Percentiles rank a stretch among this genome's conserved stretches.
phyloP scores from a whole-genome alignment of 2,329 filamentous ascomycete species.

The Erysiphe neolycopersici region DNA sequence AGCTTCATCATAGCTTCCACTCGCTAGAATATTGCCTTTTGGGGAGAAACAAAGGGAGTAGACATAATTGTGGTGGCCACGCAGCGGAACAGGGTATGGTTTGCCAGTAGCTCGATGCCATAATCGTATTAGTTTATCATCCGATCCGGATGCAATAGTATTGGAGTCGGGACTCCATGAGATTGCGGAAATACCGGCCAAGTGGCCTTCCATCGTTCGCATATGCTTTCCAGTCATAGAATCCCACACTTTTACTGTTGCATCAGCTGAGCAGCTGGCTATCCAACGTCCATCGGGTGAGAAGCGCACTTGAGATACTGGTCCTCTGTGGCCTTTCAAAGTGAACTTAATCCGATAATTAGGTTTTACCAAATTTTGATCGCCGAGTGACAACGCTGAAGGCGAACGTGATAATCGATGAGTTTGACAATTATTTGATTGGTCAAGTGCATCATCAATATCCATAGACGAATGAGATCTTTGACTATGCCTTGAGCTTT shows the following conservation, averaged over 20 bases:
- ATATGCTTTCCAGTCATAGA: slow-evolving; percentile 49
- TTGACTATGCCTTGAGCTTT: slow-evolving; percentile 3
- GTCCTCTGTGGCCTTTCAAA: slow-evolving; percentile 50
- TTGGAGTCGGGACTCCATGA: slow-evolving; percentile 84
- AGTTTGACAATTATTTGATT: slow-evolving; percentile 7
- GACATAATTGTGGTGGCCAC: slow-evolving; percentile 89
- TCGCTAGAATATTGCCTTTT: slow-evolving; percentile 90
- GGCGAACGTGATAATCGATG: slow-evolving; percentile 9
- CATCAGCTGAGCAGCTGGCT: slow-evolving; percentile 72
- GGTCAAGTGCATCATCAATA: slow-evolving; percentile 10
- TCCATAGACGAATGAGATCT: slow-evolving; percentile 9
- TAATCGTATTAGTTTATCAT: slow-evolving; percentile 85
- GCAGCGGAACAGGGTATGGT: slow-evolving; percentile 28
- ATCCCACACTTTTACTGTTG: slow-evolving; percentile 78
- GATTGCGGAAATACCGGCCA: slow-evolving; percentile 75
- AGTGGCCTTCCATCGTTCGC: slow-evolving; percentile 76
- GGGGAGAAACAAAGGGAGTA: slow-evolving; percentile 90
- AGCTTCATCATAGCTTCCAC: slow-evolving; percentile 88
- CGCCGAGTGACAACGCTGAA: slow-evolving; percentile 5
- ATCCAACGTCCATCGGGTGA: slow-evolving; percentile 79
- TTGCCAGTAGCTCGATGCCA: slow-evolving; percentile 51
- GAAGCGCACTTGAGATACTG: slow-evolving; percentile 66
- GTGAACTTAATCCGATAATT: slow-evolving; percentile 32
- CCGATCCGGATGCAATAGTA: slow-evolving; percentile 69
- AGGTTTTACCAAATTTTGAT: slow-evolving; percentile 8